Conservation (phyloP, 257 asterid genomes). For the Rhazya stricta region DNA sequence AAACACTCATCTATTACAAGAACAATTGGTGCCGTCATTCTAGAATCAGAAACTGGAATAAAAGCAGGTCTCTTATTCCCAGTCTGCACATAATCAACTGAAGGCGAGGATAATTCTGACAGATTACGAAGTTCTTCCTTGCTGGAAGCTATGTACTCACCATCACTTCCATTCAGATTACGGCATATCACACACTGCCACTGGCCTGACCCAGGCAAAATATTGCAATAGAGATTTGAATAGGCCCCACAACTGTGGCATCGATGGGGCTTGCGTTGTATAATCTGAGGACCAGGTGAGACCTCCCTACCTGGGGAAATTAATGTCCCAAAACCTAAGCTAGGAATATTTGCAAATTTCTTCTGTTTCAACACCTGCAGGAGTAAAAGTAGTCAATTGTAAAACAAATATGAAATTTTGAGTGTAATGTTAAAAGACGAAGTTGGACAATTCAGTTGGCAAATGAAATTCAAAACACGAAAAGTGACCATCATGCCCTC, state of each 20-base stretch:
- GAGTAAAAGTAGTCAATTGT: constrained; percentile 2
- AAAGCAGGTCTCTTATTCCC: constrained; percentile 72
- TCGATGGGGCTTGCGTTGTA: constrained; percentile 87
- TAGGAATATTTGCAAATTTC: constrained; percentile 72
- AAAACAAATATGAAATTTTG: constrained; percentile 1
- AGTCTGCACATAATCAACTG: constrained; percentile 76
- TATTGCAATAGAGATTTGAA: constrained; percentile 84
- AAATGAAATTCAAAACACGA: not conserved
- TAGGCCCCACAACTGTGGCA: constrained; percentile 89
- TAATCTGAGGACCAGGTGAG: constrained; percentile 81
- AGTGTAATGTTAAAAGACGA: not conserved
- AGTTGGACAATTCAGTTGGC: not conserved
- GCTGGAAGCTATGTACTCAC: constrained; percentile 79
- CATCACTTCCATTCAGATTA: constrained; percentile 80
- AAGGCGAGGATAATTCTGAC: constrained; percentile 70
- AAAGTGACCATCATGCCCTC: not conserved
- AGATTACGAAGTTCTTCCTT: constrained; percentile 72
- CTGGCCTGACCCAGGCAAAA: constrained; percentile 86
- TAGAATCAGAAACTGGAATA: constrained; percentile 73
- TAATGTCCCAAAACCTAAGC: constrained; percentile 90
- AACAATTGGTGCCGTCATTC: constrained; percentile 71
- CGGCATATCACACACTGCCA: constrained; percentile 96
- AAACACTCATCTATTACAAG: constrained; percentile 91
- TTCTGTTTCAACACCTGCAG: constrained; percentile 79
- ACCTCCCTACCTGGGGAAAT: constrained; percentile 83